Evolutionary conservation across 306 rosid species (phyloP), one percentile per base, ranked within the genome.

Genomic region (Prunus salicina): DNA sequence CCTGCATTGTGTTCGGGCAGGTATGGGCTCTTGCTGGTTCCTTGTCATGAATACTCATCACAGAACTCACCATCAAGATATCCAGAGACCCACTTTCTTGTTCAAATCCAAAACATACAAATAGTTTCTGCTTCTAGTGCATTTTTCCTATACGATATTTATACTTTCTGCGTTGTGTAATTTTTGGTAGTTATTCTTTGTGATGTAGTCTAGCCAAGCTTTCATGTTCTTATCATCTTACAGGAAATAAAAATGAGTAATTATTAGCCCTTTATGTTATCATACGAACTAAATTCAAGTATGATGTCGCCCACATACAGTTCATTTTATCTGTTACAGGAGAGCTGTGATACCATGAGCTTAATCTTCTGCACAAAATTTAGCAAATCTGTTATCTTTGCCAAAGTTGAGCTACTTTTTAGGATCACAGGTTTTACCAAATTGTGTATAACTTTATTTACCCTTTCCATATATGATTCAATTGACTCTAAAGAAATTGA

Each of bases 231-330:
- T 50, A 19, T 79, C 74, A 25, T 38, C 63, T 74, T 85, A 76
- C 67, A 69, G 82, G 82, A 84, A 86, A 85, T 82, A 85, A 78
- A 51, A 61, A 80, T 74, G 57, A 82, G 32, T 58, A 50, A 68
- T 79, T 66, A 75, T 69, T 24, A 56, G 66, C 18, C 52, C 53
- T 53, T 46, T 56, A 34, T 25, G 30, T 38, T 38, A 64, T 10
- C 25, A 9, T 64, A 46, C 18, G 1, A 41, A 71, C 32, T 64
- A 27, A 6, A 15, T 45, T 73, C 24, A 12, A 58, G 76, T 58
- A 8, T 38, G 66, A 41, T 41, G 61, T 38, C 8, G 24, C 34
- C 28, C 8, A 15, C 24, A 13, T 2, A 47, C 16, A 55, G 13
- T 72, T 47, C 28, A 46, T 68, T 71, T 45, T 38, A 38, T 38